A percentile compares a stretch with the other conserved stretches of the same genome.
phyloP scores from a whole-genome alignment of 169 alveolate species.

The Neospora caninum region DNA sequence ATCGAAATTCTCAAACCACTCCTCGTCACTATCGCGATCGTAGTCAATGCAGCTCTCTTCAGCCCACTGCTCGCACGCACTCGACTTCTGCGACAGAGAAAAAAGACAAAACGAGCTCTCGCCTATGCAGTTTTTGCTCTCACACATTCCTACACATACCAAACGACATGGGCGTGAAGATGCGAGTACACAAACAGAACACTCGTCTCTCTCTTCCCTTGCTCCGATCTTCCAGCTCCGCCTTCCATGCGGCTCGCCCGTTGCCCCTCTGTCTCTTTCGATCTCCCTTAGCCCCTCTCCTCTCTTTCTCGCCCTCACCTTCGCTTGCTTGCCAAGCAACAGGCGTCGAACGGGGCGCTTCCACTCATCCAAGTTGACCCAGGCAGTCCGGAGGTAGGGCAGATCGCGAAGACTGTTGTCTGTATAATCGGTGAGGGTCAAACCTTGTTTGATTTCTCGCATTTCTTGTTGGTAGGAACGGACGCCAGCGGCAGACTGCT shows the following conservation, averaged over 20 bases:
- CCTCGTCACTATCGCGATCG: constrained; percentile 62
- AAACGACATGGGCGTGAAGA: too few species aligned
- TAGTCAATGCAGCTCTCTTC: constrained; percentile 60
- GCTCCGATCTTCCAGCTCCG: too few species aligned
- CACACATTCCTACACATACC: too few species aligned
- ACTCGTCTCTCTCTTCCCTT: too few species aligned
- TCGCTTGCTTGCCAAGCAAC: constrained; percentile 49
- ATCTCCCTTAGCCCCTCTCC: not conserved
- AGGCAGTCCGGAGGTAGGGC: constrained; percentile 36
- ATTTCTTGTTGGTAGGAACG: not conserved
- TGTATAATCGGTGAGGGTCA: constrained; percentile 52
- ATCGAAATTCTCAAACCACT: constrained; percentile 57
- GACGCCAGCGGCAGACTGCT: not conserved
- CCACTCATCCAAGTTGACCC: constrained; percentile 60
- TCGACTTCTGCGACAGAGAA: not conserved
- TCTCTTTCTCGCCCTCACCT: not conserved
- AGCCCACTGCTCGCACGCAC: constrained; percentile 46
- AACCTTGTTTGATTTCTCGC: constrained; percentile 44
- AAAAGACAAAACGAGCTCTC: not conserved
- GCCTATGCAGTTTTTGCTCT: too few species aligned
- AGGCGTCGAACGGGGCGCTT: constrained; percentile 56
- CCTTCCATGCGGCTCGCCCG: too few species aligned
- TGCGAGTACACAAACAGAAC: too few species aligned
- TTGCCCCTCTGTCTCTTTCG: not conserved
- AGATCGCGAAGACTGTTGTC: constrained; percentile 44